These are phyloP conservation scores for Apophysomyces trapeziformis DNA, from an alignment of 371 early-diverging fungal species.

Conservation along the genomic window DNA sequence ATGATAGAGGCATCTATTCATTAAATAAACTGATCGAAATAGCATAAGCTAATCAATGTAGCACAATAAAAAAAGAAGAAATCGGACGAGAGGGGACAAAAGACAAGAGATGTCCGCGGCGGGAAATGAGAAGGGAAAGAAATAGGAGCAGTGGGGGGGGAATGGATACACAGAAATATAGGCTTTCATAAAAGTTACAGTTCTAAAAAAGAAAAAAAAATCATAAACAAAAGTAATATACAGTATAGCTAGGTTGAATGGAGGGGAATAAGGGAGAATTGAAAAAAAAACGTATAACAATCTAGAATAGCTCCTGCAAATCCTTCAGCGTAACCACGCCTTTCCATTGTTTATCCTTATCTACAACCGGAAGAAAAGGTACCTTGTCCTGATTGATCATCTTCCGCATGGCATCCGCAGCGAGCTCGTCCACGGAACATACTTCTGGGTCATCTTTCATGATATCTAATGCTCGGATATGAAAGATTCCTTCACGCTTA, in stretches of 20 bases:
- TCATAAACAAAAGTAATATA: not conserved
- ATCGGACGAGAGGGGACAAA: not conserved
- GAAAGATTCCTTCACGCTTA: slow-evolving; percentile 40
- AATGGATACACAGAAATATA: slow-evolving; percentile 10
- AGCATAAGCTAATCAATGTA: not conserved
- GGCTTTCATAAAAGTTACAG: slow-evolving; percentile 10
- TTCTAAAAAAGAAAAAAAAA: not conserved
- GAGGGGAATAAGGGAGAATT: not conserved
- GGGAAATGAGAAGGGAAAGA: not conserved
- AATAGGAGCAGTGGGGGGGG: not conserved
- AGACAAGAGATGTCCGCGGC: not conserved
- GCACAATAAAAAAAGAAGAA: not conserved
- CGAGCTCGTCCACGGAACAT: slow-evolving; percentile 34
- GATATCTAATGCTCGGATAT: slow-evolving; percentile 42
- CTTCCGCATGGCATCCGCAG: slow-evolving; percentile 38
- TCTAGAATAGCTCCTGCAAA: slow-evolving; percentile 49
- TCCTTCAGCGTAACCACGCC: slow-evolving; percentile 52
- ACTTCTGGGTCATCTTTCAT: slow-evolving; percentile 41
- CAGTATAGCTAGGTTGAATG: not conserved
- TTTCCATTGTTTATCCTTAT: slow-evolving; percentile 30
- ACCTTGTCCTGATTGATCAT: slow-evolving; percentile 34
- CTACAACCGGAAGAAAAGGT: slow-evolving; percentile 45
- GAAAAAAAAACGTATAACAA: not conserved
- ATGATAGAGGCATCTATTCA: not conserved
- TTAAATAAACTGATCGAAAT: not conserved